Evolutionary conservation across 768 basidiomycete species (phyloP).

Genomic region (Russula abietina): DNA sequence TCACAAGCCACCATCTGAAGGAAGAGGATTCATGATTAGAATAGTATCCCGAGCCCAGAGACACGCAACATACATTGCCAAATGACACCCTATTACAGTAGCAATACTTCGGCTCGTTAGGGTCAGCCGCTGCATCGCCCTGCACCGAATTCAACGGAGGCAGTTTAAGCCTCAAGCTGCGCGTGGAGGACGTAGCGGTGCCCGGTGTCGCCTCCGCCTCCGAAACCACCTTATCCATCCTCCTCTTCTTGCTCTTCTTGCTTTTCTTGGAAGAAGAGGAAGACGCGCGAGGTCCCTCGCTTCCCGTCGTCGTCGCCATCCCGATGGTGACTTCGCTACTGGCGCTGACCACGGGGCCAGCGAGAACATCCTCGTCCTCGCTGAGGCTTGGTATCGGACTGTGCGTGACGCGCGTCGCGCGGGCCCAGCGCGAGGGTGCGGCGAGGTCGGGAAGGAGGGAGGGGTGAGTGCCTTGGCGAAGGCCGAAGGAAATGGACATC

Average conservation of each 20-base stretch:
- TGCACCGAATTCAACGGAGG: slow-evolving; percentile 29
- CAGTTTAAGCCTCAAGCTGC: slow-evolving; percentile 35
- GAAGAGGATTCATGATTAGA: background rate
- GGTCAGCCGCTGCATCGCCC: slow-evolving; percentile 27
- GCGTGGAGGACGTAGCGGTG: background rate
- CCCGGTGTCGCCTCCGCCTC: background rate
- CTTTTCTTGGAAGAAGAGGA: slow-evolving; percentile 15
- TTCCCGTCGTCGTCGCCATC: slow-evolving; percentile 13
- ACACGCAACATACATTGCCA: slow-evolving; percentile 51
- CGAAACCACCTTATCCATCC: slow-evolving; percentile 23
- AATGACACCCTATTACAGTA: slow-evolving; percentile 75
- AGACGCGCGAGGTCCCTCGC: slow-evolving; percentile 13
- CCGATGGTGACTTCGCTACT: slow-evolving; percentile 16
- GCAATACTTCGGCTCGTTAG: slow-evolving; percentile 61
- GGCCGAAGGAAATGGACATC: slow-evolving; percentile 47
- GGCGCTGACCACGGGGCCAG: slow-evolving; percentile 6
- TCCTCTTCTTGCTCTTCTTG: slow-evolving; percentile 28
- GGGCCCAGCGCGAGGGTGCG: slow-evolving; percentile 45
- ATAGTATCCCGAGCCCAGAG: background rate
- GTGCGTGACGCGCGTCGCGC: slow-evolving; percentile 38
- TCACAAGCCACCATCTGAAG: slow-evolving; percentile 86
- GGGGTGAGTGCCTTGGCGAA: slow-evolving; percentile 48
- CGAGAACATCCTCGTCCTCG: slow-evolving; percentile 18
- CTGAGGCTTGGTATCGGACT: slow-evolving; percentile 37
- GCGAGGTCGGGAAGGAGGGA: slow-evolving; percentile 58